phyloP scores from a whole-genome alignment of 139 green algal genomes.

The Auxenochlorella pyrenoidosa region DNA sequence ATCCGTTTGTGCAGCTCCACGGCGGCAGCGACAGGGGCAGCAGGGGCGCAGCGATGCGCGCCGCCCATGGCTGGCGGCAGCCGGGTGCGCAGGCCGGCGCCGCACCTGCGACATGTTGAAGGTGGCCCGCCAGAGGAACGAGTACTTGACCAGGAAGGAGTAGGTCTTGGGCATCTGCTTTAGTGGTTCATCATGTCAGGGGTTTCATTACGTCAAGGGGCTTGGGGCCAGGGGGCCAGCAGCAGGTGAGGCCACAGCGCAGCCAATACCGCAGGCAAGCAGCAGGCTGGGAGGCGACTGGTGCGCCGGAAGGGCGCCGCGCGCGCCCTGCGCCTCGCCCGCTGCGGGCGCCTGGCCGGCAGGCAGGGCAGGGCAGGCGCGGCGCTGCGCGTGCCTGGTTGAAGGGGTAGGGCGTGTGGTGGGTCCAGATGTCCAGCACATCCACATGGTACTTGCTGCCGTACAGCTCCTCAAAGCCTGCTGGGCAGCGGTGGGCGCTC shows the following conservation, averaged over 20 bases:
- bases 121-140: slow-evolving; percentile 74
- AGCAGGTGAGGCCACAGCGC: not conserved
- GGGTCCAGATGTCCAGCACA: slow-evolving; percentile 95
- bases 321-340: too few species aligned
- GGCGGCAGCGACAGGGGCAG: too few species aligned
- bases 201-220: too few species aligned
- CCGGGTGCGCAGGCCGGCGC: not conserved
- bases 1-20: too few species aligned
- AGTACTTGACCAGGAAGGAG: slow-evolving; percentile 90
- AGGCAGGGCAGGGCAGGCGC: too few species aligned
- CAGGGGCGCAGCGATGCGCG: not conserved
- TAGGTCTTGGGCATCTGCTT: slow-evolving; percentile 87
- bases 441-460: slow-evolving; percentile 83
- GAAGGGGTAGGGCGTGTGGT: slow-evolving; percentile 92
- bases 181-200: too few species aligned
- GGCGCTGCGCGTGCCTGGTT: slow-evolving; percentile 55
- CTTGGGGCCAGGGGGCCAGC: too few species aligned
- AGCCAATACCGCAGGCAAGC: not conserved
- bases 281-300: too few species aligned
- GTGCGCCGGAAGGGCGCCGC: too few species aligned
- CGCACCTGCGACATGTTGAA: slow-evolving; percentile 26
- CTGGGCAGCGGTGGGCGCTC: not conserved
- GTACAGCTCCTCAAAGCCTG: slow-evolving; percentile 89
- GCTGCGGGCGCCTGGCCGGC: too few species aligned
- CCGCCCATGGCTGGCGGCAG: too few species aligned